Conservation (phyloP, 768 basidiomycete species). For the Lentinula guzmanii region DNA sequence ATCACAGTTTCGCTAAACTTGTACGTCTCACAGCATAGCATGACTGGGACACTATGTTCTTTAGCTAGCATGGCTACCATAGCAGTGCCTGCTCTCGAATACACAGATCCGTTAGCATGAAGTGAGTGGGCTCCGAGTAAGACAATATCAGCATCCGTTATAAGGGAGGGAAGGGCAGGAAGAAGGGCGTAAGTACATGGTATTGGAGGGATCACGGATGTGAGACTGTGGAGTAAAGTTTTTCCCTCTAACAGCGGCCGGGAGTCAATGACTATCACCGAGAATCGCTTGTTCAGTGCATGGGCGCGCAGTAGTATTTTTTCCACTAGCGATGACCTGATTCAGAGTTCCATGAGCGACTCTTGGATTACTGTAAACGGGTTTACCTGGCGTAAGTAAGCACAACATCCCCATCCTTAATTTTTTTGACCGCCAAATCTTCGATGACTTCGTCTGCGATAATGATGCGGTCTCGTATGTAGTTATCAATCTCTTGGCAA, state of each 20-base stretch:
- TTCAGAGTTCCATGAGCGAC: background rate
- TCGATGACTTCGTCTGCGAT: constrained; percentile 92
- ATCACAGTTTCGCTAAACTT: constrained; percentile 93
- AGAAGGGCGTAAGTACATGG: constrained; percentile 91
- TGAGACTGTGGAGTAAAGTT: constrained; percentile 63
- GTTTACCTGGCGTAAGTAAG: constrained; percentile 87
- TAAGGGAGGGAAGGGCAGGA: constrained; percentile 72
- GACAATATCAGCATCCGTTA: constrained; percentile 78
- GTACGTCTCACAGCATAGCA: constrained; percentile 98
- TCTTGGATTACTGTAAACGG: background rate
- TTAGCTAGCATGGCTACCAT: constrained; percentile 96
- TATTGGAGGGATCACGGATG: constrained; percentile 52
- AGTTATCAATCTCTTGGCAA: constrained; percentile 83
- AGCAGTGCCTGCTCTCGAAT: constrained; percentile 91
- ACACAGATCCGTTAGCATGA: constrained; percentile 91
- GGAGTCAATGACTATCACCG: constrained; percentile 93
- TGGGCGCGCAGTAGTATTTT: constrained; percentile 79
- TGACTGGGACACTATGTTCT: constrained; percentile 81
- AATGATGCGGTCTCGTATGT: constrained; percentile 90
- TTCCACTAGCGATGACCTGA: constrained; percentile 91
- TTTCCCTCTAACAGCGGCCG: constrained; percentile 93
- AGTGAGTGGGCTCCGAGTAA: constrained; percentile 92
- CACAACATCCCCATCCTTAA: constrained; percentile 89
- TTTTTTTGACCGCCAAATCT: constrained; percentile 84
- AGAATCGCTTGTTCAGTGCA: constrained; percentile 69